Evolutionary conservation across 2,329 filamentous ascomycete species (phyloP).

Genomic region (Alternaria gaisen): DNA sequence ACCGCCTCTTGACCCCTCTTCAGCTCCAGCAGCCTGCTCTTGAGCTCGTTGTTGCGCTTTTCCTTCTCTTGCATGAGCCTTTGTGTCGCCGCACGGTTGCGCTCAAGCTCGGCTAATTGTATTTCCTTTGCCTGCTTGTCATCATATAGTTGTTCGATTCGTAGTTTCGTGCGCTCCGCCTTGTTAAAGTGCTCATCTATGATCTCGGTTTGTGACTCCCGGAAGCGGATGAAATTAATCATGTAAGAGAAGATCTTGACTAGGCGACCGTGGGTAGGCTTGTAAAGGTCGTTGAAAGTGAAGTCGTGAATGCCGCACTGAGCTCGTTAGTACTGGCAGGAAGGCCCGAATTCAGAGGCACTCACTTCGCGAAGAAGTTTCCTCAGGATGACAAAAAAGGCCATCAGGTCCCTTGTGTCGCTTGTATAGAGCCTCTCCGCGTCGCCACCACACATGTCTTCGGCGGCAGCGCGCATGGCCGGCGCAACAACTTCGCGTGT

Average conservation of each 20-base stretch:
- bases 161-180: constrained; percentile 82
- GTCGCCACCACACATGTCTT: constrained; percentile 85
- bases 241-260: constrained; percentile 97
- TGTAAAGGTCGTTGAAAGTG: constrained; percentile 89
- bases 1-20: constrained; percentile 84
- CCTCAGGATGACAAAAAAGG: constrained; percentile 87
- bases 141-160: constrained; percentile 84
- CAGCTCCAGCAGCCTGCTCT: constrained; percentile 80
- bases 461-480: constrained; percentile 90
- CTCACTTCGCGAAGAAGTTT: constrained; percentile 74
- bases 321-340: constrained; percentile 17
- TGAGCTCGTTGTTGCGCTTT: constrained; percentile 85
- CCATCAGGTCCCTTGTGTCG: constrained; percentile 94
- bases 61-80: constrained; percentile 84
- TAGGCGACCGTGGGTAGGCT: constrained; percentile 86
- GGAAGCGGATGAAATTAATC: constrained; percentile 98
- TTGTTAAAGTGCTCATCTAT: constrained; percentile 96
- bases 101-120: constrained; percentile 80
- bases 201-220: constrained; percentile 86
- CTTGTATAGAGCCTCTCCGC: constrained; percentile 79
- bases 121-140: constrained; percentile 89
- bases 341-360: neutral
- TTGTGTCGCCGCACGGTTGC: constrained; percentile 82
- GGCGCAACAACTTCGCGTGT: constrained; percentile 94
- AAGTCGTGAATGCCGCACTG: constrained; percentile 93